Evolutionary conservation across 805 yeast species (phyloP), one percentile per base, ranked within the genome.

Genomic region (Yamadazyma takamatsuzukensis): DNA sequence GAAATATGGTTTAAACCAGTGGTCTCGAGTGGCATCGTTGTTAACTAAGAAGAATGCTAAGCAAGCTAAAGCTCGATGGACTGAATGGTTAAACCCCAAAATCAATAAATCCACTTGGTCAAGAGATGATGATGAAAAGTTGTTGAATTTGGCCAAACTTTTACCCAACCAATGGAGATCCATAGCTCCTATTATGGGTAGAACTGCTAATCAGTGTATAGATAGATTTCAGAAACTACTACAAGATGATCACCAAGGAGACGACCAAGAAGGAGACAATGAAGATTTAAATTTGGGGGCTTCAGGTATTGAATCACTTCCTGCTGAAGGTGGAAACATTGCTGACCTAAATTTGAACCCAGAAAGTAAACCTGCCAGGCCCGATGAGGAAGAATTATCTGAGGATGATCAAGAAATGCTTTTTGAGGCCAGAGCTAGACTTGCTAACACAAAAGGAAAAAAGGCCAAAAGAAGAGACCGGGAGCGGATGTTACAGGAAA

Each of bases 131-230:
- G 98, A 90, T 54, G 79, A 74, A 27, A 73, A 74, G 49, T 63
- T 90, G 29, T 54, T 88, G 36, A 69, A 73, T 21, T 48, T 87
- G 38, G 88, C 84, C 0, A 73, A 76, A 44, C 56, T 78, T 21
- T 61, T 89, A 44, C 97, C 97, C 1, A 87, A 89, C 41, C 97
- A 89, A 59, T 90, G 98, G 98, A 73, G 95, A 28, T 78, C 93
- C 1, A 84, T 93, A n/a, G 83, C 95, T 1, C 76, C 84, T 5
- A 55, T 80, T 7, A 64, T 89, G 54, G 88, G 89, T 0, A 65
- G 97, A 38, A 85, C 97, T 0, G 90, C 96, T 0, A 79, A 85
- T 10, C 83, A 83, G 38, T 86, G 95, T 56, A 76, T 86, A 7
- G 95, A 87, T 43, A 63, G 97, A 35, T 90, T 87, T 52, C 94